Conservation (phyloP, 495 filamentous ascomycete species). For the Pyrenula aspistea region DNA sequence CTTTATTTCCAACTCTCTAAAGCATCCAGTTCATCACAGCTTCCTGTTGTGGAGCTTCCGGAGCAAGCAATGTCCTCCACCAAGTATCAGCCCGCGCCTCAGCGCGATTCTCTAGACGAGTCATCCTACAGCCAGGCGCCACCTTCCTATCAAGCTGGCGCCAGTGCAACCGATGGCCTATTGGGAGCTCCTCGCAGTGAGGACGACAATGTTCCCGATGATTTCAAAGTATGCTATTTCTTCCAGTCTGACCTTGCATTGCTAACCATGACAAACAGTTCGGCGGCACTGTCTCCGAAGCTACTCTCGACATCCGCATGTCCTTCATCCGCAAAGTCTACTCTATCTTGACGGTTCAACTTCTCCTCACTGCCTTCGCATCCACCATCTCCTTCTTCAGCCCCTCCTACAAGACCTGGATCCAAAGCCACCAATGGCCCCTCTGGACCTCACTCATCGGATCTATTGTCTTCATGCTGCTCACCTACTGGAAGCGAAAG, state of each 20-base stretch:
- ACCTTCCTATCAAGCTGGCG: slow-evolving; percentile 61
- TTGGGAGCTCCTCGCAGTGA: slow-evolving; percentile 64
- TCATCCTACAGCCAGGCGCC: slow-evolving; percentile 68
- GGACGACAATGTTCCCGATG: slow-evolving; percentile 86
- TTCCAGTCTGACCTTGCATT: not conserved
- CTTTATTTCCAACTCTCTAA: too few species aligned
- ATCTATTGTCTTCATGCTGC: slow-evolving; percentile 65
- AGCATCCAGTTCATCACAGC: too few species aligned
- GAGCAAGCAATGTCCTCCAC: slow-evolving; percentile 15
- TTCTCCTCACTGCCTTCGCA: slow-evolving; percentile 71
- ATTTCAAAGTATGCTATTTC: slow-evolving; percentile 65
- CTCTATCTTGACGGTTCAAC: slow-evolving; percentile 76
- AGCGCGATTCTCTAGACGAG: slow-evolving; percentile 61
- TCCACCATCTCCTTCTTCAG: slow-evolving; percentile 78
- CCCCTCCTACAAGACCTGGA: slow-evolving; percentile 69
- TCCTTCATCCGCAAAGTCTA: slow-evolving; percentile 95
- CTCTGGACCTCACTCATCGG: slow-evolving; percentile 78
- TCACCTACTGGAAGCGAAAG: slow-evolving; percentile 97
- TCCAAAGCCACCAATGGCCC: slow-evolving; percentile 70
- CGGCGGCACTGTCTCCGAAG: slow-evolving; percentile 82
- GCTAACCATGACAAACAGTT: slow-evolving; percentile 41
- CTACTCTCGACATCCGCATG: slow-evolving; percentile 89
- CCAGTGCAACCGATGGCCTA: slow-evolving; percentile 34
- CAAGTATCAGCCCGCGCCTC: slow-evolving; percentile 59
- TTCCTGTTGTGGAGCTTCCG: too few species aligned